phyloP scores from a whole-genome alignment of 2,329 filamentous ascomycete species.

The Epichloe scottii region DNA sequence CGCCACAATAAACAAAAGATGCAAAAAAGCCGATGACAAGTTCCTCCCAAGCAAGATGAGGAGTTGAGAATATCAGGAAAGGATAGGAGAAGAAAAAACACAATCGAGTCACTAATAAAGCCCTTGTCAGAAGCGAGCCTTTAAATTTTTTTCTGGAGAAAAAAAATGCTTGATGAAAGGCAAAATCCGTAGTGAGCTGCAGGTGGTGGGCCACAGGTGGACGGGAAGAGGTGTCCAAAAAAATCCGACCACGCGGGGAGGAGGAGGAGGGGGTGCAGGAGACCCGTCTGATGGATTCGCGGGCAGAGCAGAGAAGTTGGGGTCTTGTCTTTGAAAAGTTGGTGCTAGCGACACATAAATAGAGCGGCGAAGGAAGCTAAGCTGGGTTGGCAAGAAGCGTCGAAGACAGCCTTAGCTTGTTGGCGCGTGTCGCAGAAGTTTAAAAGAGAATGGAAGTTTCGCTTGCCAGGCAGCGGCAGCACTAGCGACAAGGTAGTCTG shows the following conservation, averaged over 20 bases:
- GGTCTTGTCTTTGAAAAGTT: neutral
- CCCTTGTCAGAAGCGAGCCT: neutral
- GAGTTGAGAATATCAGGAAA: neutral
- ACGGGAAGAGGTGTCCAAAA: neutral
- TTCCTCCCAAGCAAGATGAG: neutral
- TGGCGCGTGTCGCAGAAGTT: constrained; percentile 4
- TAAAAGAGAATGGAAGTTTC: neutral
- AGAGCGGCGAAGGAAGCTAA: neutral
- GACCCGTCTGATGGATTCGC: too few relatives aligned
- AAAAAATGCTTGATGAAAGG: neutral
- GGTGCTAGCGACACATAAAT: neutral
- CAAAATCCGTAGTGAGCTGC: neutral
- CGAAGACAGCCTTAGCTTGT: constrained; percentile 1
- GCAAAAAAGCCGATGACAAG: neutral
- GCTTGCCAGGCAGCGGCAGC: neutral
- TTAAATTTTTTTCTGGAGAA: neutral
- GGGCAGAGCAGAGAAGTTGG: neutral
- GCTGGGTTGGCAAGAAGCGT: neutral
- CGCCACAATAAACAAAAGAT: neutral
- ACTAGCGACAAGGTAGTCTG: too few relatives aligned
- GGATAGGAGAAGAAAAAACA: neutral
- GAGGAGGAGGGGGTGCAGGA: too few relatives aligned
- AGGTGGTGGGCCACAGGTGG: neutral
- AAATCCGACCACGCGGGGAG: neutral
- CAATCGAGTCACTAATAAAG: neutral